Percentiles rank a stretch among this genome's conserved stretches.
phyloP scores from a whole-genome alignment of 371 early-diverging fungal genomes.

The Blyttiomyces sp. region DNA sequence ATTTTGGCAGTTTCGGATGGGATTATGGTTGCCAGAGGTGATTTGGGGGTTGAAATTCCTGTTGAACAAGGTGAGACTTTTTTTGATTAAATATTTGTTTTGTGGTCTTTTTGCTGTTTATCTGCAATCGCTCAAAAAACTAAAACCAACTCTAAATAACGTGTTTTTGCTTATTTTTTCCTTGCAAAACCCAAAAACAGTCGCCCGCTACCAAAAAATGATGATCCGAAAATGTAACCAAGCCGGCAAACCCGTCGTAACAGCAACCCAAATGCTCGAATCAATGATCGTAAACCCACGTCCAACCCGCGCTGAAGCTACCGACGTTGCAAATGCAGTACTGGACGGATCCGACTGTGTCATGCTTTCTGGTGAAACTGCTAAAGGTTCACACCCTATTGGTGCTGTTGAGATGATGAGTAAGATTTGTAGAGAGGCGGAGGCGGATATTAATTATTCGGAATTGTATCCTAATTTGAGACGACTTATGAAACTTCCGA shows the following conservation, averaged over 20 bases:
- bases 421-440: conserved; percentile 51
- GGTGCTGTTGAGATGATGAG: conserved; percentile 48
- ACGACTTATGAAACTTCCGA: conserved; percentile 36
- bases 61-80: conserved; percentile 62
- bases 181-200: too few relatives aligned
- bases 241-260: conserved; percentile 93
- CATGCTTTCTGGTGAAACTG: conserved; percentile 99
- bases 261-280: conserved; percentile 99
- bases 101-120: neutral
- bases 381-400: conserved; percentile 66
- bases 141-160: too few relatives aligned
- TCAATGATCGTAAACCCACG: conserved; percentile 93
- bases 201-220: conserved; percentile 88
- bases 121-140: too few relatives aligned
- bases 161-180: too few relatives aligned
- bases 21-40: conserved; percentile 99
- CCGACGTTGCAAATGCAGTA: conserved; percentile 98
- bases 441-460: conserved; percentile 50
- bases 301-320: conserved; percentile 98
- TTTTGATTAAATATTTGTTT: neutral
- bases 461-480: conserved; percentile 46
- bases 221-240: conserved; percentile 93
- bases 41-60: conserved; percentile 97
- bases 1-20: conserved; percentile 94
- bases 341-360: conserved; percentile 97